Percentiles rank a stretch among this genome's conserved stretches.
Evolutionary conservation across 2,329 filamentous ascomycete genomes (phyloP).

Genomic region (Stemphylium vesicarium): DNA sequence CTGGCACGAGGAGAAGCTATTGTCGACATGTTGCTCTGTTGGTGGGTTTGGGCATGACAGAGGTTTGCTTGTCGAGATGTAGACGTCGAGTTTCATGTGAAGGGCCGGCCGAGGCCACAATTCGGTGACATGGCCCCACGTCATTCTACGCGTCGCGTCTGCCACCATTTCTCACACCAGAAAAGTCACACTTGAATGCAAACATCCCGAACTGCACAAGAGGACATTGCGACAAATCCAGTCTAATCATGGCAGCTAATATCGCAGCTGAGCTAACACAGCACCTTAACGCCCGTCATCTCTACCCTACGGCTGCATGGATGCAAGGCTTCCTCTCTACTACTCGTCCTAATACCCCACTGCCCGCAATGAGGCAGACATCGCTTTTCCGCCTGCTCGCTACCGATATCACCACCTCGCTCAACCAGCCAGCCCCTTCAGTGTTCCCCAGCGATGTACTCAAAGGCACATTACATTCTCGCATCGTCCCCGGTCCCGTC

Average conservation of each 20-base stretch:
- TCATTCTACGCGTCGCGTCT: constrained; percentile 35
- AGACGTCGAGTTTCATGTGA: constrained; percentile 15
- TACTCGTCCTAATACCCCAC: constrained; percentile 62
- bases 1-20: constrained; percentile 66
- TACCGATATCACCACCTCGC: constrained; percentile 73
- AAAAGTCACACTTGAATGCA: not conserved
- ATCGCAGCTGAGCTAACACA: constrained; percentile 50
- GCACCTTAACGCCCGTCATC: constrained; percentile 63
- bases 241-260: constrained; percentile 34
- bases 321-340: constrained; percentile 67
- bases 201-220: not conserved
- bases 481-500: constrained; percentile 65
- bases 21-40: constrained; percentile 58
- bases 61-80: not conserved
- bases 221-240: not conserved
- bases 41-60: not conserved
- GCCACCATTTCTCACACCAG: not conserved
- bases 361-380: constrained; percentile 77
- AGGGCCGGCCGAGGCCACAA: constrained; percentile 30
- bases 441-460: constrained; percentile 65
- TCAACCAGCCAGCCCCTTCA: constrained; percentile 52
- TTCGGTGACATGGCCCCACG: constrained; percentile 24
- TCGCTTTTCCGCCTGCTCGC: constrained; percentile 80
- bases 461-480: constrained; percentile 62
- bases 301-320: constrained; percentile 66